Evolutionary conservation across 768 basidiomycete genomes (phyloP).

Genomic region (Boletus sp.): DNA sequence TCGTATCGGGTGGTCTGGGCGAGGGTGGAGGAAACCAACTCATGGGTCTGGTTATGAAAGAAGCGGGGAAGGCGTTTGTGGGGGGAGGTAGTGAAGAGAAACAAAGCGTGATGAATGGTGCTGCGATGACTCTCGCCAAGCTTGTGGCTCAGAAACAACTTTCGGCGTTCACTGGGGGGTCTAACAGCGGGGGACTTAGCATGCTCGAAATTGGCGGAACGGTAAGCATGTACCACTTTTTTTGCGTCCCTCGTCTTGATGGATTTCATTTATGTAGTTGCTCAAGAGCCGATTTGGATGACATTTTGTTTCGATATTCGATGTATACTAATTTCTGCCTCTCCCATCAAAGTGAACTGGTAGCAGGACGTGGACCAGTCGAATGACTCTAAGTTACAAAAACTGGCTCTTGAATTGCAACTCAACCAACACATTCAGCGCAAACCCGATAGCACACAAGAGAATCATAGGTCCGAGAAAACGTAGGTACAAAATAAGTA

Average conservation of each 20-base stretch:
- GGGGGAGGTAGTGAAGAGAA: conserved; percentile 58
- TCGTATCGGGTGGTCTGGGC: conserved; percentile 35
- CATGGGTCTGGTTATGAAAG: conserved; percentile 83
- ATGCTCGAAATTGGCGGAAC: conserved; percentile 47
- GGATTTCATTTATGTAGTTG: conserved; percentile 1
- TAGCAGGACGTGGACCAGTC: not conserved
- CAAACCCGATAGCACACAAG: not conserved
- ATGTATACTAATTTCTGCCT: not conserved
- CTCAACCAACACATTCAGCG: not conserved
- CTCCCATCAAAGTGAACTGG: not conserved
- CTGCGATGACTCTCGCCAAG: conserved; percentile 85
- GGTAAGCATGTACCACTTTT: conserved; percentile 33
- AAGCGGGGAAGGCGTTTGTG: conserved; percentile 72
- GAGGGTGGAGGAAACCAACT: conserved; percentile 55
- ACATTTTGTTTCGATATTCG: not conserved
- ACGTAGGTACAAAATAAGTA: too few relatives aligned
- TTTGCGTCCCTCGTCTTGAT: not conserved
- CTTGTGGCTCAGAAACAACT: conserved; percentile 65
- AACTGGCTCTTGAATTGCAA: not conserved
- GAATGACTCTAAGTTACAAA: not conserved
- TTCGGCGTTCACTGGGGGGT: conserved; percentile 45
- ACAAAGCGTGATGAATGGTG: conserved; percentile 82
- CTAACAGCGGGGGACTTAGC: conserved; percentile 67
- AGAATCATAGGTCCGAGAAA: too few relatives aligned
- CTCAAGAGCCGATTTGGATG: conserved; percentile 15